Percentiles rank a stretch among this genome's conserved stretches.
These are phyloP conservation scores for Saturnispora gosingensis DNA, from an alignment of 805 yeast genomes.

Conservation along the genomic window DNA sequence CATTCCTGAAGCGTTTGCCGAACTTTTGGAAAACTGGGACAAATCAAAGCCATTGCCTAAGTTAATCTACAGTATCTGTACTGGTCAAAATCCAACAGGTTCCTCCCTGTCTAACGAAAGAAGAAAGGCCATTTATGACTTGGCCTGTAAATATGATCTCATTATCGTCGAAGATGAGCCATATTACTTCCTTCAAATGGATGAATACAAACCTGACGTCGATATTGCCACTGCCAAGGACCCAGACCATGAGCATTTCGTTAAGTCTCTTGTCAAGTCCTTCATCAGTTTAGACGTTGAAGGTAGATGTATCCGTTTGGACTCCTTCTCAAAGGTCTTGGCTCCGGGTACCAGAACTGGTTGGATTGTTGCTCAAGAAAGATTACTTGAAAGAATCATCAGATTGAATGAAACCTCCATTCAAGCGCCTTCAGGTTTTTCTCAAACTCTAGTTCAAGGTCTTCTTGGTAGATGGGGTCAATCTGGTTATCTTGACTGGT, in stretches of 20 bases:
- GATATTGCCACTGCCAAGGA: conserved; percentile 19
- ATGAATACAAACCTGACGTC: conserved; percentile 48
- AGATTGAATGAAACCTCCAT: conserved; percentile 73
- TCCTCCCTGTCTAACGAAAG: conserved; percentile 70
- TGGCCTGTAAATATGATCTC: conserved; percentile 81
- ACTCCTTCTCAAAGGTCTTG: conserved; percentile 81
- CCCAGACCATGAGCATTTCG: conserved; percentile 52
- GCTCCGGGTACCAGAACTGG: conserved; percentile 90
- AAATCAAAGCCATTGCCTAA: conserved; percentile 54
- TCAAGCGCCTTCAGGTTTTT: conserved; percentile 75
- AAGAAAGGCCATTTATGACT: conserved; percentile 62
- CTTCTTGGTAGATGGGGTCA: conserved; percentile 85
- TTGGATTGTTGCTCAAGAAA: conserved; percentile 72
- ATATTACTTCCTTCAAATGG: conserved; percentile 94
- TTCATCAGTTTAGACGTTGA: conserved; percentile 69
- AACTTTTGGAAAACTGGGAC: conserved; percentile 53
- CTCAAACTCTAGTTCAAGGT: conserved; percentile 63
- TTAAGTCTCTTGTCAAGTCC: conserved; percentile 62
- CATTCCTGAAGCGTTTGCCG: conserved; percentile 46
- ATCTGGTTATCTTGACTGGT: conserved; percentile 80
- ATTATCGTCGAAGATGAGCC: conserved; percentile 93
- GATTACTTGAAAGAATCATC: conserved; percentile 53
- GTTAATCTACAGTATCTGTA: conserved; percentile 80
- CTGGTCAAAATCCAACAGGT: conserved; percentile 98
- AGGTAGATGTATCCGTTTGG: conserved; percentile 84